Base-by-base conservation (phyloP, 2,329 filamentous ascomycete genomes). In the Endocalyx cinctus region DNA sequence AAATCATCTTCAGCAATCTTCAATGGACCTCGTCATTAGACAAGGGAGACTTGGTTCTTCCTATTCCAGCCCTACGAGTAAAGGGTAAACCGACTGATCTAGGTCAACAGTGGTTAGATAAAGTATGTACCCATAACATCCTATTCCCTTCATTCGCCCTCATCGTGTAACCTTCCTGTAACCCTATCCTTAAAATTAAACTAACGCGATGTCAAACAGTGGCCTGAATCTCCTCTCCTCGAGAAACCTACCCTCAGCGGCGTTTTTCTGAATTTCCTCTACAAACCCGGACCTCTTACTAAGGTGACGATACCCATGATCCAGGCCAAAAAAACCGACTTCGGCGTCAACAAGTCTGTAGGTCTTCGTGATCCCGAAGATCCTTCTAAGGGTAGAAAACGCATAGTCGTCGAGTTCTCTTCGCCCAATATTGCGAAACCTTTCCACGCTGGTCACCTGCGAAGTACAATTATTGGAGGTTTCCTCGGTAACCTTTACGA, bases 1-100 rank as follows among this genome's bases (percentile, higher is more conserved):
- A 72, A 34, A 77, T 87, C 48, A 81, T 94, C 55, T 88, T 85
- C 63, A 77, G 78, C 17, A 78, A 79, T 23, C 66, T 94, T 26
- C 76, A 84, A 64, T 90, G 85, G 84, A 90, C 87, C 5, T 70
- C 77, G 42, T 77, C 81, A 23, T 69, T 88, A 15, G 87, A 92
- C 45, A 87, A 89, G 67, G 87, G 87, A 29, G 87, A 94, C 61
- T 64, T 94, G 48, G 75, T 85, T 33, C 63, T 94, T 29, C 81
- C 87, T 7, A 78, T 87, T 7, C 84, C 87, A 12, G 84, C 86
- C n/a, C 72, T 94, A 43, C 74, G 87, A 41, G 63, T 90, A 51
- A 90, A 84, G 63, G 79, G 79, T 43, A 84, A 84, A 56, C 78
- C 79, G 10, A 65, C 69, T 40, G 76, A 74, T 46, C 63, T 84